Conservation (phyloP, 768 basidiomycete genomes). For the Chalciporus sphaerocephalus region DNA sequence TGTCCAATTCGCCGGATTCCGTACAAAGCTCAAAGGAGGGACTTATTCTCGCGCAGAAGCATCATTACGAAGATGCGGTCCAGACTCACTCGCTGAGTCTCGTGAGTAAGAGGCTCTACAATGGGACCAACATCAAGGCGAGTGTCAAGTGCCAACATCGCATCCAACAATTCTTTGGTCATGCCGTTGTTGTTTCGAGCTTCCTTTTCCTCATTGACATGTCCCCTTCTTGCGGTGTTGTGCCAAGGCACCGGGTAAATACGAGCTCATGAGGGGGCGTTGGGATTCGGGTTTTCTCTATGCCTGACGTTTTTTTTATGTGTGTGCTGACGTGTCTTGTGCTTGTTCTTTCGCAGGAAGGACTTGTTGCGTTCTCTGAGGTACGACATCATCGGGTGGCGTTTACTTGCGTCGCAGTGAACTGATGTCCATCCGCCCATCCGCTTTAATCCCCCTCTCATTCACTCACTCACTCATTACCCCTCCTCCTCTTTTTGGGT, state of each 20-base stretch:
- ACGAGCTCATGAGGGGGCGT: neutral
- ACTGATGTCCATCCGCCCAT: too few species aligned
- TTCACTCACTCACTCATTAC: neutral
- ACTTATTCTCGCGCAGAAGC: conserved; percentile 51
- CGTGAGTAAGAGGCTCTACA: conserved; percentile 51
- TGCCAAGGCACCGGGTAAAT: conserved; percentile 2
- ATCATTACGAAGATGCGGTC: conserved; percentile 50
- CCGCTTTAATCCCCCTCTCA: too few species aligned
- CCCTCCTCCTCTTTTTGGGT: neutral
- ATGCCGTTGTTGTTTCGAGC: too few species aligned
- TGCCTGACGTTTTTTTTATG: too few species aligned
- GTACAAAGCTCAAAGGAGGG: conserved; percentile 75
- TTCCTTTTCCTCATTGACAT: neutral
- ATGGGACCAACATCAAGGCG: conserved; percentile 68
- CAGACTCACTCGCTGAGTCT: conserved; percentile 41
- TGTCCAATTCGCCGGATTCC: conserved; percentile 69
- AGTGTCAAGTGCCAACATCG: conserved; percentile 13
- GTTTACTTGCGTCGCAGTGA: neutral
- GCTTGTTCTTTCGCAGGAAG: conserved; percentile 46
- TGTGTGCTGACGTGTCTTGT: conserved; percentile 15
- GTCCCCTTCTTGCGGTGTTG: neutral
- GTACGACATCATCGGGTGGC: conserved; percentile 14
- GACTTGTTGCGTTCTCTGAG: conserved; percentile 59
- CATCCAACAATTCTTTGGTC: too few species aligned
- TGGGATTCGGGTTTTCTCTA: neutral